Evolutionary conservation across 2,329 filamentous ascomycete genomes (phyloP).

Genomic region (Cladosporium sp.): DNA sequence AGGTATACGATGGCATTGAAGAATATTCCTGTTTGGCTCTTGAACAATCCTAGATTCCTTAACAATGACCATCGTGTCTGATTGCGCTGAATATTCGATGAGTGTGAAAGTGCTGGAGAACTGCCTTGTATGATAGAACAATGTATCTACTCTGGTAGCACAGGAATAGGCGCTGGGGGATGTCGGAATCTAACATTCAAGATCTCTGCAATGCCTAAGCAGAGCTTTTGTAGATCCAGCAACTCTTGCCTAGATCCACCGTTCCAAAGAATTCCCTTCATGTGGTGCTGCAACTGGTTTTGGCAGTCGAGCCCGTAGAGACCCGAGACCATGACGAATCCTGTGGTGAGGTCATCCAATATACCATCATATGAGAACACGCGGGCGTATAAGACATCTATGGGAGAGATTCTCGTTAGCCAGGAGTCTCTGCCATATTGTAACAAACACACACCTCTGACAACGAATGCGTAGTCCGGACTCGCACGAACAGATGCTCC

Average conservation of each 20-base stretch:
- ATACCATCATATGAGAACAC: constrained; percentile 10
- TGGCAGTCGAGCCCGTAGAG: constrained; percentile 8
- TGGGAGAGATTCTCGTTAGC: too few species aligned
- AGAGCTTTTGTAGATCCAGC: not conserved
- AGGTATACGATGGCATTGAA: not conserved
- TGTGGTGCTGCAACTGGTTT: constrained; percentile 6
- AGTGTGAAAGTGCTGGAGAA: too few species aligned
- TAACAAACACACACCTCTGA: not conserved
- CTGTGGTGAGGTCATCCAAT: constrained; percentile 1
- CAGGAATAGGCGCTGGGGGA: not conserved
- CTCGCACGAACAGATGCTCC: constrained; percentile 2
- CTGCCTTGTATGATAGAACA: not conserved
- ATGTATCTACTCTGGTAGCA: not conserved
- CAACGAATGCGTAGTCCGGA: constrained; percentile 9
- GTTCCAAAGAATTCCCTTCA: constrained; percentile 11
- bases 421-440: not conserved
- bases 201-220: not conserved
- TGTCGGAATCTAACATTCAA: not conserved
- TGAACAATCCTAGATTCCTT: not conserved
- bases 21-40: not conserved
- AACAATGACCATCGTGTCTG: not conserved
- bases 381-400: constrained; percentile 5
- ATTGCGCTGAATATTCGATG: not conserved
- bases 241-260: not conserved
- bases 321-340: constrained; percentile 5